Evolutionary conservation across 2,329 filamentous ascomycete genomes (phyloP), one percentile per base, ranked within the genome.

Genomic region (Leptographium wingfieldii): DNA sequence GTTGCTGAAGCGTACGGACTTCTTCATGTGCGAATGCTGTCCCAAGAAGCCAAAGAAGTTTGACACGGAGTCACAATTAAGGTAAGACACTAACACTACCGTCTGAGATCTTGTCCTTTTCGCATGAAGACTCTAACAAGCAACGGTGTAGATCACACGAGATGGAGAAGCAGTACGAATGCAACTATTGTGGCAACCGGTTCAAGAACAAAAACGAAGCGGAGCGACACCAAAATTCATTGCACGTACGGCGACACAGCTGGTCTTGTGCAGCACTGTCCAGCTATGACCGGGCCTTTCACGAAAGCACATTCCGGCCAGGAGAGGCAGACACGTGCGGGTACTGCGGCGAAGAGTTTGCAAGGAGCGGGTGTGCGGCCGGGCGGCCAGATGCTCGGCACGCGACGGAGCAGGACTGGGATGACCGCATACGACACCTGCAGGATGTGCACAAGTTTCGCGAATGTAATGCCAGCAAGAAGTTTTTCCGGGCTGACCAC

Each of bases 201-300:
- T 97, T 97, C 78, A 97, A 97, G 74, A 97, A 97, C 76, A 97
- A 97, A 75, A 97, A 97, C 68, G 94, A 97, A 74, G 92, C 92
- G 2, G 92, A 97, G 72, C 84, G 94, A 38, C 92, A 97, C 70
- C 92, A 96, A 69, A 97, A 96, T 69, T 96, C 92, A 16, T 82
- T 97, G 12, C 92, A 97, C 72, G 81, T 97, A 10, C 85, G 92
- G 40, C 86, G 88, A 29, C 91, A 97, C 74, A 96, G 92, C 56
- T 99, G 94, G 94, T 96, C 92, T 12, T 99, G 94, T 72, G 92
- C 91, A 38, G 90, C 92, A 0, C 82, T 99, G 31, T 83, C 83
- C 12, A 80, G 83, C 62, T 90, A 84, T 68, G 83, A 90, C 68
- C 85, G 88, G 19, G 92, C 90, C 2, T 99, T 96, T 71, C 92